phyloP scores from a whole-genome alignment of 164 flowering plant genomes.

The Stephania japonica region DNA sequence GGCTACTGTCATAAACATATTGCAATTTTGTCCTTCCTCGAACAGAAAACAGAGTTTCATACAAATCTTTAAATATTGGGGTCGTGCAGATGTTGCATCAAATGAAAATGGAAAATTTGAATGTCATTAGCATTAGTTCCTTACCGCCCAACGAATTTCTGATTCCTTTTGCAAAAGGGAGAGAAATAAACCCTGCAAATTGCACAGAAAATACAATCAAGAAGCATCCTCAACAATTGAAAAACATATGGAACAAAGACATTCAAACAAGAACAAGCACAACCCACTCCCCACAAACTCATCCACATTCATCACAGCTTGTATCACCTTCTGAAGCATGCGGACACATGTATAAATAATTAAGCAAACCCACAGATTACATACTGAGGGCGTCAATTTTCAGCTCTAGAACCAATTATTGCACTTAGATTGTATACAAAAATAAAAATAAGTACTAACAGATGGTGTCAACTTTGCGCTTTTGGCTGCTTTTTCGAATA shows the following conservation, averaged over 20 bases:
- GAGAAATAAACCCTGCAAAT: slow-evolving; percentile 66
- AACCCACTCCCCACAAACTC: not conserved
- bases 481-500: slow-evolving; percentile 63
- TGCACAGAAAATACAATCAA: slow-evolving; percentile 8
- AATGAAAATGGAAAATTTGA: not conserved
- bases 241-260: slow-evolving; percentile 1
- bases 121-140: slow-evolving; percentile 11
- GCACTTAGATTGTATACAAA: not conserved
- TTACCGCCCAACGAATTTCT: slow-evolving; percentile 82
- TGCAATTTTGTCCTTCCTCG: too few species aligned
- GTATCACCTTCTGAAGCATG: not conserved
- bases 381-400: too few species aligned
- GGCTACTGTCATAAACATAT: too few species aligned
- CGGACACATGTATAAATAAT: not conserved
- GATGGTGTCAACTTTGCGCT: slow-evolving; percentile 82
- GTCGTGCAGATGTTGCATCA: not conserved
- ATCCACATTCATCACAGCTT: not conserved
- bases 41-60: not conserved
- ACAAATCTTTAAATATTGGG: not conserved
- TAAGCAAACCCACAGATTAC: too few species aligned
- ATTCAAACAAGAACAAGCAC: not conserved
- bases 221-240: not conserved
- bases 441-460: slow-evolving; percentile 33
- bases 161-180: slow-evolving; percentile 70
- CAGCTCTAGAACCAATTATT: not conserved